Evolutionary conservation across 1,284 basidiomycete genomes (phyloP), one percentile per base, ranked within the genome.

Genomic region (Ceratobasidium sp.): DNA sequence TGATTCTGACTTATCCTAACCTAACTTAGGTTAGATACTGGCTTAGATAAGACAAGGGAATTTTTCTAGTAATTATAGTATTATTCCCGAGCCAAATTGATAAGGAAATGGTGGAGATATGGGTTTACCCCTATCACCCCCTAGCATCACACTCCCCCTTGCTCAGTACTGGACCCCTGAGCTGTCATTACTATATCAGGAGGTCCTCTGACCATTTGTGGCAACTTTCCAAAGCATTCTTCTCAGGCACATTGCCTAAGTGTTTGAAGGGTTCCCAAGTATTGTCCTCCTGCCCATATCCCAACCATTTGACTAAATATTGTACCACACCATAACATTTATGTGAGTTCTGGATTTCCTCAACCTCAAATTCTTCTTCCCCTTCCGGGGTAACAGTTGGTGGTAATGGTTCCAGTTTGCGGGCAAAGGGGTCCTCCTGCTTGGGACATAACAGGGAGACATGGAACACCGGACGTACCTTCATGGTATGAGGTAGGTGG

Each of bases 401-500:
- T 14, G 66, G 74, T 0, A 55, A 38, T n/a, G 30, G 55, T 46
- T 5, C 33, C 12, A 23, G 57, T 12, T 41, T 14, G 20, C 60
- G 30, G 20, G 33, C 52, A 18, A 73, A 65, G 27, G 35, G 20
- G 30, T 78, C 57, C 18, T 52, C 50, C 18, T 52, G 16, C n/a
- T 52, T 52, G 50, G 20, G 50, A 20, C 6, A 6, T 16, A 48
- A 12, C 7, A 81, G 79, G 18, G 75, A 79, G 3, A 81, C 78
- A 66, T 84, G 82, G 79, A 84, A 84, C 18, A 83, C 81, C 1
- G 81, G 77, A 68, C 84, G 84, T 5, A 83, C 77, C 50, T 77
- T 62, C 68, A 79, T 68, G 46, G 78, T 23, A 48, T 67, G 14
- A 44, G 83, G 80, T 44, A 83, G 76, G 46, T 81, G 41, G 30